Conservation (phyloP, 345 rosid species). For the Kernera saxatilis region DNA sequence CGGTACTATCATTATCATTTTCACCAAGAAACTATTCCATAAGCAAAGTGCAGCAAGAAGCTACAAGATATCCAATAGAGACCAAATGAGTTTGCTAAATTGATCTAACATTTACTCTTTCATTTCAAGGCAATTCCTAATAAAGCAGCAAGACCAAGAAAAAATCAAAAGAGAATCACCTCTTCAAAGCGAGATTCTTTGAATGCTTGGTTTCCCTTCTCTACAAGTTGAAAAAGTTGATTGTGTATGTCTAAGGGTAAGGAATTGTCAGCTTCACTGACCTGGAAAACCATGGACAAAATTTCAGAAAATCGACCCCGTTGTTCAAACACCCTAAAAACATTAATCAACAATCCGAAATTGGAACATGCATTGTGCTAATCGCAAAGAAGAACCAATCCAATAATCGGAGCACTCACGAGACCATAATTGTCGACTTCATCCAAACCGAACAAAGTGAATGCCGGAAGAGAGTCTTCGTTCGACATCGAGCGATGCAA, state of each 20-base stretch:
- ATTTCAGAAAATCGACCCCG: slow-evolving; percentile 9
- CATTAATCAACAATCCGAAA: neutral
- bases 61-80: neutral
- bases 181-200: slow-evolving; percentile 63
- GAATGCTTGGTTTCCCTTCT: slow-evolving; percentile 63
- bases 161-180: slow-evolving; percentile 31
- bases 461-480: slow-evolving; percentile 35
- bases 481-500: slow-evolving; percentile 39
- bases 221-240: slow-evolving; percentile 59
- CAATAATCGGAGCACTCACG: slow-evolving; percentile 32
- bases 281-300: slow-evolving; percentile 37
- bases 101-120: neutral
- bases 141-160: neutral
- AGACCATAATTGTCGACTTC: slow-evolving; percentile 59
- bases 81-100: neutral
- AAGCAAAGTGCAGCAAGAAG: neutral
- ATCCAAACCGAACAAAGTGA: slow-evolving; percentile 46
- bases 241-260: slow-evolving; percentile 54
- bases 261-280: slow-evolving; percentile 59
- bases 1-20: neutral
- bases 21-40: neutral
- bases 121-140: neutral
- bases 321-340: neutral
- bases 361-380: slow-evolving; percentile 11
- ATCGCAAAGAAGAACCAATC: neutral